Evolutionary conservation across 805 yeast genomes (phyloP).

Genomic region (Candida railenensis): DNA sequence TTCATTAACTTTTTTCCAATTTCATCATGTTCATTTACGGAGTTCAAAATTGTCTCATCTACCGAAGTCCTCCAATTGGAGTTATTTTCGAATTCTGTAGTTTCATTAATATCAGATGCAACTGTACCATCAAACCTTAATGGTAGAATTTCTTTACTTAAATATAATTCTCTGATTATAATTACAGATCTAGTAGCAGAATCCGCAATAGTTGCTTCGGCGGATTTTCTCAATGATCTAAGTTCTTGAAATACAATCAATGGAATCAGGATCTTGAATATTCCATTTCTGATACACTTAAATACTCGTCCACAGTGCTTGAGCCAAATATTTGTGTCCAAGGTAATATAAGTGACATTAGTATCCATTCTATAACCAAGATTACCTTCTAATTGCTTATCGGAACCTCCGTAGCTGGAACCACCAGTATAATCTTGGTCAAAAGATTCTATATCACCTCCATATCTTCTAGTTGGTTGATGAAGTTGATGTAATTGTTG

Average conservation of each 20-base stretch:
- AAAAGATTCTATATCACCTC: not conserved
- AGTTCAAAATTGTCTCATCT: slow-evolving; percentile 64
- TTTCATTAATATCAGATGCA: slow-evolving; percentile 68
- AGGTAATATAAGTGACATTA: slow-evolving; percentile 53
- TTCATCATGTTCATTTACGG: slow-evolving; percentile 42
- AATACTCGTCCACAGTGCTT: slow-evolving; percentile 76
- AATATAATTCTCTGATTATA: slow-evolving; percentile 63
- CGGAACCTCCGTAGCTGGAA: not conserved
- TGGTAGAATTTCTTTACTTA: slow-evolving; percentile 55
- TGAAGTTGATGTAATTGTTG: slow-evolving; percentile 16
- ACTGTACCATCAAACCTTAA: slow-evolving; percentile 68
- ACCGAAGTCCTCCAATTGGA: slow-evolving; percentile 71
- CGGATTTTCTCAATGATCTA: slow-evolving; percentile 65
- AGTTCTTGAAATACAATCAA: slow-evolving; percentile 77
- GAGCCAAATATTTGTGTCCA: slow-evolving; percentile 80
- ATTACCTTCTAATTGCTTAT: slow-evolving; percentile 40
- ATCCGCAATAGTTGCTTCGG: slow-evolving; percentile 72
- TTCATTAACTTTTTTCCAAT: slow-evolving; percentile 38
- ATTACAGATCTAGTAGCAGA: slow-evolving; percentile 81
- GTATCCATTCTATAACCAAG: slow-evolving; percentile 59
- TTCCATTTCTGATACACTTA: slow-evolving; percentile 61
- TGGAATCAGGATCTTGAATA: slow-evolving; percentile 64
- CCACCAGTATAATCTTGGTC: not conserved
- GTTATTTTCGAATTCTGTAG: slow-evolving; percentile 71
- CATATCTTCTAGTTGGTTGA: slow-evolving; percentile 3